Evolutionary conservation across 2,329 filamentous ascomycete genomes (phyloP).

Genomic region (Sclerotinia trifoliorum): DNA sequence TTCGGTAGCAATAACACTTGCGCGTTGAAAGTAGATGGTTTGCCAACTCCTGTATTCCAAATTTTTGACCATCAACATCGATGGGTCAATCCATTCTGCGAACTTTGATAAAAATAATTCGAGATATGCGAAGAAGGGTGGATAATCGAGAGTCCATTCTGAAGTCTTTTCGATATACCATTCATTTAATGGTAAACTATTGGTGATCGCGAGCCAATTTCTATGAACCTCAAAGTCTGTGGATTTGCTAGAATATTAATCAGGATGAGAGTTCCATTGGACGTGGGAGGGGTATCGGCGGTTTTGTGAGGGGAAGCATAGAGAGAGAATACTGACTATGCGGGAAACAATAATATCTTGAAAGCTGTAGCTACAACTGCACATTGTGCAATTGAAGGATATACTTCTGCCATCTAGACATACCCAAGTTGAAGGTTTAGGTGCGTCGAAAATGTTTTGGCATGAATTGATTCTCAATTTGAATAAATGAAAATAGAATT

Average conservation of each 20-base stretch:
- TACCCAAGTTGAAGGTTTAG: conserved; percentile 21
- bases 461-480: neutral
- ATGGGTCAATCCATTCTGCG: conserved; percentile 73
- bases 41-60: conserved; percentile 88
- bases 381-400: conserved; percentile 86
- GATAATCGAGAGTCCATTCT: conserved; percentile 99
- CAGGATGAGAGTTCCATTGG: conserved; percentile 19
- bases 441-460: neutral
- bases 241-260: conserved; percentile 68
- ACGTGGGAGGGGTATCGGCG: neutral
- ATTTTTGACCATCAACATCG: conserved; percentile 78
- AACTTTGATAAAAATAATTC: conserved; percentile 87
- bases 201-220: conserved; percentile 96
- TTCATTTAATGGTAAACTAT: conserved; percentile 79
- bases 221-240: conserved; percentile 99
- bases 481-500: neutral
- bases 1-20: conserved; percentile 84
- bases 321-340: conserved; percentile 68
- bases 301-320: neutral
- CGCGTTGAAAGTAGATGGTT: conserved; percentile 88
- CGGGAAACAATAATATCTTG: conserved; percentile 88
- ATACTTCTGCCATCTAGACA: conserved; percentile 69
- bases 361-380: conserved; percentile 82
- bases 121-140: conserved; percentile 96
- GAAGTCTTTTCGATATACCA: conserved; percentile 99